phyloP scores from a whole-genome alignment of 371 early-diverging fungal species.

The Mucor mucedo region DNA sequence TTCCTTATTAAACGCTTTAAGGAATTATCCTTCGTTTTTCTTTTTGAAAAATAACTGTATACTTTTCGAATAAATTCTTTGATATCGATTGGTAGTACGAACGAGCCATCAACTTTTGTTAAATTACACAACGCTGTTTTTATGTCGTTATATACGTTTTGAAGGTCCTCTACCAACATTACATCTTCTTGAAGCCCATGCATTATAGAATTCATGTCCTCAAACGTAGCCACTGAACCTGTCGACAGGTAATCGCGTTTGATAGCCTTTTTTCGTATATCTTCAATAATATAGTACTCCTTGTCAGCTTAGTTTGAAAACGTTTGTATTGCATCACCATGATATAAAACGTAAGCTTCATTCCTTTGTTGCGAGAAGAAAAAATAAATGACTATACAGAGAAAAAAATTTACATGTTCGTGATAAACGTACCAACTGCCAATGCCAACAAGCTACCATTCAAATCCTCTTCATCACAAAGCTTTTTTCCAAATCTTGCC shows the following conservation, averaged over 20 bases:
- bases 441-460: no score
- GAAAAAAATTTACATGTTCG: no score
- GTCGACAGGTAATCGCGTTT: constrained; percentile 17
- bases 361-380: no score
- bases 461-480: no score
- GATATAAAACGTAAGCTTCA: no score
- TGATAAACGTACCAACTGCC: no score
- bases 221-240: constrained; percentile 19
- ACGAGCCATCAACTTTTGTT: constrained; percentile 11
- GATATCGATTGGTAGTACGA: constrained; percentile 15
- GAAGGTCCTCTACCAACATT: constrained; percentile 13
- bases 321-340: constrained; percentile 14
- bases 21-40: constrained; percentile 24
- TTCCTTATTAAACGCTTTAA: constrained; percentile 15
- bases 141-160: constrained; percentile 19
- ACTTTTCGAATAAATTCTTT: constrained; percentile 26
- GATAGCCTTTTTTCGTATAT: constrained; percentile 18
- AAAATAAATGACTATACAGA: no score
- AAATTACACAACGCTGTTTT: constrained; percentile 23
- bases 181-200: constrained; percentile 22
- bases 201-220: constrained; percentile 13
- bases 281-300: constrained; percentile 16
- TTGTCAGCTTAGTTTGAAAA: constrained; percentile 13
- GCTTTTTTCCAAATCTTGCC: no score
- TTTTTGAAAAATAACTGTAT: constrained; percentile 17